Evolutionary conservation across 2,329 filamentous ascomycete genomes (phyloP), one percentile per base, ranked within the genome.

Genomic region (Aspergillus persii): DNA sequence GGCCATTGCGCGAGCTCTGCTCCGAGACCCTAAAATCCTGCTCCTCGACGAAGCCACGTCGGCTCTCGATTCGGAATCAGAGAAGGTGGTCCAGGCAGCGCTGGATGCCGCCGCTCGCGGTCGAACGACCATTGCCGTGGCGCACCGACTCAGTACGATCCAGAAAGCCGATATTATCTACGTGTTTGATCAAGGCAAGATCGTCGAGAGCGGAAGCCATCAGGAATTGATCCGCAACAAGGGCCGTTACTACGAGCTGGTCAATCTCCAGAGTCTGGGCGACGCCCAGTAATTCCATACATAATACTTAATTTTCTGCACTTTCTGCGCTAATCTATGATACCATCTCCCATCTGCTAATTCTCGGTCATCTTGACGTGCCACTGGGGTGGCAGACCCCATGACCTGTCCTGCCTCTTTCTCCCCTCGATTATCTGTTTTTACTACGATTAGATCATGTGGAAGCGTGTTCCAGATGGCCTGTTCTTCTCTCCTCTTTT

Each of bases 101-200:
- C 79, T 96, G 3, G 92, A 97, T 74, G 86, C 87, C 63, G 92
- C 92, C 1, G 89, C 91, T 23, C 89, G 90, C 80, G 92, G 88
- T 49, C 85, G 92, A 54, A 96, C 92, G 6, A 98, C 94, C 0
- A 95, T 99, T 63, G 93, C 94, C 0, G 94, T 99, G 1, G 95
- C 95, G 3, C 94, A 99, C 76, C 84, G 95, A 27, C 80, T 99
- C 5, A 92, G 88, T 70, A 97, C 95, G 0, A 97, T 98, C 61
- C 92, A 96, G 73, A 93, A 95, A 73, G 94, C 94, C 0, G 94
- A 98, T 71, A 80, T 94, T 52, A 98, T 98, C 68, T 97, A 96
- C 65, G 94, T 98, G n/a, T 95, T 98, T 72, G 93, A 97, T 74
- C 88, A 91, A 68, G 95, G 94, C 7, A 84, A 86, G 60, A 86